Percentiles rank a stretch among this genome's conserved stretches.
Conservation (phyloP, 768 basidiomycete species). For the Russula griseocarnosa region DNA sequence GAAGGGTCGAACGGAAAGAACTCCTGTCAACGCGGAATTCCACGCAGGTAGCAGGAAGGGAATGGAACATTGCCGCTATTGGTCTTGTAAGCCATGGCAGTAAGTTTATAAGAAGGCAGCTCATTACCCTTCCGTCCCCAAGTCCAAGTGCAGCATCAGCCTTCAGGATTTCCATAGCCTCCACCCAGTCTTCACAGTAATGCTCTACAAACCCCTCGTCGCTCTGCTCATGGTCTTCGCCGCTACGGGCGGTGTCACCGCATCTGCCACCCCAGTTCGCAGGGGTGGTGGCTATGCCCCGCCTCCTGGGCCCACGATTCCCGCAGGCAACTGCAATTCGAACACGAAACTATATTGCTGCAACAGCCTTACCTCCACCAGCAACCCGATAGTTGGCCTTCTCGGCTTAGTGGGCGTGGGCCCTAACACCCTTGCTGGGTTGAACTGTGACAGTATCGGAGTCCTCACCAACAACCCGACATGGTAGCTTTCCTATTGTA, state of each 20-base stretch:
- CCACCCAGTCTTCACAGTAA: background rate
- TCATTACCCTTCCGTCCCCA: background rate
- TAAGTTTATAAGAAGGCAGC: conserved; percentile 7
- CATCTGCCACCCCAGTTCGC: conserved; percentile 6
- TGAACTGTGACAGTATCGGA: background rate
- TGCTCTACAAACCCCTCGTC: conserved; percentile 15
- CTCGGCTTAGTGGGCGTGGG: background rate
- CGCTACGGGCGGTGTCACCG: background rate
- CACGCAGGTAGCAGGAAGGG: conserved; percentile 6
- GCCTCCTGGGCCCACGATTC: background rate
- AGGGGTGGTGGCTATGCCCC: background rate
- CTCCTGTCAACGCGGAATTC: conserved; percentile 9
- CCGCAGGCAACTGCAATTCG: background rate
- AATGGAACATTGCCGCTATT: background rate
- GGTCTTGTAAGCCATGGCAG: background rate
- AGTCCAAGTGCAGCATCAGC: conserved; percentile 8
- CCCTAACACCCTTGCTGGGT: background rate
- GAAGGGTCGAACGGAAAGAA: conserved; percentile 1
- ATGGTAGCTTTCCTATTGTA: conserved; percentile 8
- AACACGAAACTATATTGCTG: background rate
- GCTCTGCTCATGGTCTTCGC: conserved; percentile 4
- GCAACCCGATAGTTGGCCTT: rapidly evolving
- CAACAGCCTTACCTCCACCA: background rate
- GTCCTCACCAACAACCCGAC: rapidly evolving
- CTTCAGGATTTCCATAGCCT: conserved; percentile 6